Percentiles rank a stretch among this genome's conserved stretches.
Conservation (phyloP, 306 rosid species). For the Calophaca sinica region DNA sequence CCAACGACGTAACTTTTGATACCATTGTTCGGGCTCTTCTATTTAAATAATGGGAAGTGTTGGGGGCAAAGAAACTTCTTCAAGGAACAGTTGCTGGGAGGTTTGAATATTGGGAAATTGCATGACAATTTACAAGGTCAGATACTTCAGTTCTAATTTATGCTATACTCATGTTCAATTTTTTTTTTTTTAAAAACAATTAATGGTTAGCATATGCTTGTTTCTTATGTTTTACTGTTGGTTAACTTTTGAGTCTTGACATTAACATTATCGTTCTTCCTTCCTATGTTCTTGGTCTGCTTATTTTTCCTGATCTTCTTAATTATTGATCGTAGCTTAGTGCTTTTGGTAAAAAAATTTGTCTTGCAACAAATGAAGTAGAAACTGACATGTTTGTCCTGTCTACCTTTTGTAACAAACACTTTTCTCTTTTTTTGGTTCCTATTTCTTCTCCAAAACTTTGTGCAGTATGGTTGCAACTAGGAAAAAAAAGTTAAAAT, state of each 20-base stretch:
- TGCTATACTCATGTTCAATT: neutral
- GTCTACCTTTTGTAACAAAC: neutral
- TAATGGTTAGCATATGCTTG: slow-evolving; percentile 3
- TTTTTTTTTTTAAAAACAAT: slow-evolving; percentile 22
- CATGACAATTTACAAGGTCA: slow-evolving; percentile 24
- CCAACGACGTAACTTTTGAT: slow-evolving; percentile 46
- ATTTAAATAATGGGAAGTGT: slow-evolving; percentile 18
- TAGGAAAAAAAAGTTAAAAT: slow-evolving; percentile 12
- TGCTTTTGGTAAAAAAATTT: neutral
- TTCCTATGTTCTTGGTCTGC: neutral
- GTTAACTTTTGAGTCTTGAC: slow-evolving; percentile 1
- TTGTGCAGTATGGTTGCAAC: neutral
- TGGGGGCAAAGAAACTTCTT: slow-evolving; percentile 26
- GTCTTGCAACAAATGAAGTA: neutral
- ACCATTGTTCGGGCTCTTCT: slow-evolving; percentile 42
- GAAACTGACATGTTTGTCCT: slow-evolving; percentile 2
- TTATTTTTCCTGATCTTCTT: neutral
- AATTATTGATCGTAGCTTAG: neutral
- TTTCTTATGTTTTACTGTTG: slow-evolving; percentile 10
- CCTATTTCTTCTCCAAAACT: neutral
- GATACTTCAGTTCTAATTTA: neutral
- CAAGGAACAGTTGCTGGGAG: slow-evolving; percentile 31
- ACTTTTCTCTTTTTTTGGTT: neutral
- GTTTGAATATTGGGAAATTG: slow-evolving; percentile 13
- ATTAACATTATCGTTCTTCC: neutral